A percentile compares a stretch with the other conserved stretches of the same genome.
Conservation (phyloP, 2,329 filamentous ascomycete species). For the Penicillium sp. region DNA sequence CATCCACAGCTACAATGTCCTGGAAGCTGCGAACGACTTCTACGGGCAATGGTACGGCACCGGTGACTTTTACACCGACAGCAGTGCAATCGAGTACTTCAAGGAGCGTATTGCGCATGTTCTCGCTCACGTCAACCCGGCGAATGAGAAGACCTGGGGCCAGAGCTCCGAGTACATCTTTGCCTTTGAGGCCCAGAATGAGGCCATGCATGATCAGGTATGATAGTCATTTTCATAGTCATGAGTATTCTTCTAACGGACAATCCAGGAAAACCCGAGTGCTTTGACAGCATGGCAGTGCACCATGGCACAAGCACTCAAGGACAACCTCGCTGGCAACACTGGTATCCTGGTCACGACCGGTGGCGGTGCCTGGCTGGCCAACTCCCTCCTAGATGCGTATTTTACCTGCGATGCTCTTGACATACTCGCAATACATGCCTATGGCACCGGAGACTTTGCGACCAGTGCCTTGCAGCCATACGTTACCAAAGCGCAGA, state of each 20-base stretch:
- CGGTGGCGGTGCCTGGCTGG: background rate
- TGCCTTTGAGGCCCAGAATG: constrained; percentile 5
- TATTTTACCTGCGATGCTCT: background rate
- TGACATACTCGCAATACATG: constrained; percentile 16
- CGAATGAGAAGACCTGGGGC: constrained; percentile 1
- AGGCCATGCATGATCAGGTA: constrained; percentile 8
- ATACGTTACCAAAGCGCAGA: constrained; percentile 28
- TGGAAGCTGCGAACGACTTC: background rate
- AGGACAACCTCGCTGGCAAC: background rate
- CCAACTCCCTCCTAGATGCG: background rate
- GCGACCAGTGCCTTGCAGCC: constrained; percentile 21
- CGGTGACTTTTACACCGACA: constrained; percentile 6
- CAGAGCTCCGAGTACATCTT: constrained; percentile 5
- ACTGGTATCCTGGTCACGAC: constrained; percentile 1
- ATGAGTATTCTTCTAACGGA: background rate
- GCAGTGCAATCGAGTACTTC: background rate
- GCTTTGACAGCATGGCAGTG: constrained; percentile 5
- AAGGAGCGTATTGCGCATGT: constrained; percentile 3
- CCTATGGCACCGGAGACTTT: constrained; percentile 31
- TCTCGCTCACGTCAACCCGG: constrained; percentile 1
- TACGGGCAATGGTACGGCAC: constrained; percentile 6
- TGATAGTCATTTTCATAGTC: no score
- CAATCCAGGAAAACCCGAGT: background rate
- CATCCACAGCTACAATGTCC: constrained; percentile 4
- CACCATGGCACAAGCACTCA: constrained; percentile 5